A percentile compares a stretch with the other conserved stretches of the same genome.
phyloP scores from a whole-genome alignment of 2,329 filamentous ascomycete genomes.

The Meredithiella fracta region DNA sequence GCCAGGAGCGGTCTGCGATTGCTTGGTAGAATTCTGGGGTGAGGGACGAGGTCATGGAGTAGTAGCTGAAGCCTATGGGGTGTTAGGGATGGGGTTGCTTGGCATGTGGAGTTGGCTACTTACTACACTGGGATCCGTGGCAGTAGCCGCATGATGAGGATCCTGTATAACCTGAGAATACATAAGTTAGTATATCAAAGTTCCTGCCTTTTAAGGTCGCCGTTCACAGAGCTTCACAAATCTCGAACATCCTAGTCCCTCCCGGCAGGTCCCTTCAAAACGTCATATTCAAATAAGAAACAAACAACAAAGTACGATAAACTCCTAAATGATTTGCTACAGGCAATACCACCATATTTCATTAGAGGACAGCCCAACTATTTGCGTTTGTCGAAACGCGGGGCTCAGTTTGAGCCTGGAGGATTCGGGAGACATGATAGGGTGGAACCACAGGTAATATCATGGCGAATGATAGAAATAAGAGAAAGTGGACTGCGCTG shows the following conservation, averaged over 20 bases:
- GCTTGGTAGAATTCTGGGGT: conserved; percentile 52
- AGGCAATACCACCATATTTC: no score
- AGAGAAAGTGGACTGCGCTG: no score
- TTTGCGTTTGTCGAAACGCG: no score
- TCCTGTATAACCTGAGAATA: conserved; percentile 6
- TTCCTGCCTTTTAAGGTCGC: neutral
- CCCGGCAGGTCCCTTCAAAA: no score
- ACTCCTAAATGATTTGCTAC: no score
- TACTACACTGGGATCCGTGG: conserved; percentile 7
- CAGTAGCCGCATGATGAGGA: conserved; percentile 7
- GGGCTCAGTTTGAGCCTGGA: no score
- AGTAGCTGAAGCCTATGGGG: conserved; percentile 52
- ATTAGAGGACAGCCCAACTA: no score
- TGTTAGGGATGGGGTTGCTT: neutral
- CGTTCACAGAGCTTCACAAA: neutral
- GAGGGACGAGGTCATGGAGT: conserved; percentile 44
- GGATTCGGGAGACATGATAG: no score
- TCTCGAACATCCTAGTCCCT: neutral
- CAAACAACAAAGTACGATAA: no score
- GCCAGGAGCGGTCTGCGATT: conserved; percentile 61
- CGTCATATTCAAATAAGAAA: no score
- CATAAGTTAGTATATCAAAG: neutral
- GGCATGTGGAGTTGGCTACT: neutral
- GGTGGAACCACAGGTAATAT: no score
- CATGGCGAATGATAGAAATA: no score